Conservation (phyloP, 2,329 filamentous ascomycete species). For the Pseudopithomyces maydicus region DNA sequence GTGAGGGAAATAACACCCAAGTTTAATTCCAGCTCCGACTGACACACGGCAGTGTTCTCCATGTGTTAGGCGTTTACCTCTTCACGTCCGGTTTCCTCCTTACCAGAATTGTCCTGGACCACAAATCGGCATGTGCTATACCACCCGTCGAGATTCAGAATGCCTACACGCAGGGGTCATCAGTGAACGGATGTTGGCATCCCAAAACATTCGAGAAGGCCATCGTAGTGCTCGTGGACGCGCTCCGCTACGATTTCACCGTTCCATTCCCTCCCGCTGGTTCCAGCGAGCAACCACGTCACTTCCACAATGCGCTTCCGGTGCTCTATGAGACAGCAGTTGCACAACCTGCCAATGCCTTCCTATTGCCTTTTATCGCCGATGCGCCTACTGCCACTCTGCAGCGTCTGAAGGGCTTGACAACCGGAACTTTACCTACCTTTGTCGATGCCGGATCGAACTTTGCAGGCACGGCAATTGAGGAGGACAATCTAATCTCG, state of each 20-base stretch:
- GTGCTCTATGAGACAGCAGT: slow-evolving; percentile 83
- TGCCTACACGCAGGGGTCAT: slow-evolving; percentile 45
- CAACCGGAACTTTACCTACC: slow-evolving; percentile 91
- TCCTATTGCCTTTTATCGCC: slow-evolving; percentile 92
- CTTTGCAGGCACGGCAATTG: slow-evolving; percentile 92
- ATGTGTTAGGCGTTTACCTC: slow-evolving; percentile 81
- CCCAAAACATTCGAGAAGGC: slow-evolving; percentile 92
- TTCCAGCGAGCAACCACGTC: slow-evolving; percentile 55
- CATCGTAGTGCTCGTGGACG: slow-evolving; percentile 88
- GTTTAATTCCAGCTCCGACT: slow-evolving; percentile 1
- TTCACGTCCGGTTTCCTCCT: slow-evolving; percentile 96
- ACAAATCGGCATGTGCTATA: slow-evolving; percentile 76
- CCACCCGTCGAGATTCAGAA: slow-evolving; percentile 65
- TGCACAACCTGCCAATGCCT: slow-evolving; percentile 76
- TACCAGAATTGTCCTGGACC: slow-evolving; percentile 79
- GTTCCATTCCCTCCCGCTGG: slow-evolving; percentile 70
- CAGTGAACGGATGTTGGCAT: slow-evolving; percentile 85
- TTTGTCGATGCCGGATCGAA: slow-evolving; percentile 94
- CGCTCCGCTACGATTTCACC: slow-evolving; percentile 95
- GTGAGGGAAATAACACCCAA: slow-evolving; percentile 35
- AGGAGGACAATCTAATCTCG: slow-evolving; percentile 81
- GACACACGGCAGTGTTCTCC: slow-evolving; percentile 62
- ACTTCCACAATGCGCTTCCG: slow-evolving; percentile 88
- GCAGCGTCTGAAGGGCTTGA: slow-evolving; percentile 90
- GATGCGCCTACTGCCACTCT: slow-evolving; percentile 94